phyloP scores from a whole-genome alignment of 2,329 filamentous ascomycete species.

The Fusarium sp. region DNA sequence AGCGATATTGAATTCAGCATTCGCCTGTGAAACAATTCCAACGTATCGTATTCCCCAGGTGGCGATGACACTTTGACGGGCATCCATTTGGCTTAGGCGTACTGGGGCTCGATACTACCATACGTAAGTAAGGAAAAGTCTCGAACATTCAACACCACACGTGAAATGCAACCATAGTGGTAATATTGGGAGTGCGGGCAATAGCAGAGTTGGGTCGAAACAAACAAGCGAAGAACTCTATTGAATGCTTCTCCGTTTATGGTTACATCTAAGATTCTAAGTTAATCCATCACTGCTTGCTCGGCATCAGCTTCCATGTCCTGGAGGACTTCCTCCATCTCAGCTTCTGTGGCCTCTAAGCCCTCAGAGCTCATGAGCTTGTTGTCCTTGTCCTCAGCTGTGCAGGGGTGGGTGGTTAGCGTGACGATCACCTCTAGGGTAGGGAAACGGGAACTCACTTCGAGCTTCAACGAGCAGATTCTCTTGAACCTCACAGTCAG shows the following conservation, averaged over 20 bases:
- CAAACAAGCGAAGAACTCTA: slow-evolving; percentile 10
- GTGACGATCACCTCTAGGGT: not conserved
- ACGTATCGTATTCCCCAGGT: slow-evolving; percentile 16
- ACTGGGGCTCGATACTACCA: not conserved
- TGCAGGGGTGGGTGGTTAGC: slow-evolving; percentile 28
- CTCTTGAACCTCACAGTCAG: slow-evolving; percentile 93
- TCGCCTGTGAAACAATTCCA: not conserved
- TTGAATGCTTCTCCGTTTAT: slow-evolving; percentile 11
- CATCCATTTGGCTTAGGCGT: not conserved
- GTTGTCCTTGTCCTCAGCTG: slow-evolving; percentile 75
- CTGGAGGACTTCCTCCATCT: slow-evolving; percentile 66
- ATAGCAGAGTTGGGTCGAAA: not conserved
- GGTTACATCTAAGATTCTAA: slow-evolving; percentile 1
- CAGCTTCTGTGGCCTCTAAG: slow-evolving; percentile 71
- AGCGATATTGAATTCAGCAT: slow-evolving; percentile 5
- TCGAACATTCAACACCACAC: not conserved
- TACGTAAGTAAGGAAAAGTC: not conserved
- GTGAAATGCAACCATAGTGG: not conserved
- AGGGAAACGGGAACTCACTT: slow-evolving; percentile 63
- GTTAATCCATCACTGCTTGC: slow-evolving; percentile 42
- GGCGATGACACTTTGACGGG: not conserved
- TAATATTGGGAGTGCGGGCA: not conserved
- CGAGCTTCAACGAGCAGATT: slow-evolving; percentile 86
- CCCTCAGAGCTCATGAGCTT: slow-evolving; percentile 76
- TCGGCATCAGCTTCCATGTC: slow-evolving; percentile 55